Conservation (phyloP, 208 protist genomes). For the Trypanosoma conorhini region DNA sequence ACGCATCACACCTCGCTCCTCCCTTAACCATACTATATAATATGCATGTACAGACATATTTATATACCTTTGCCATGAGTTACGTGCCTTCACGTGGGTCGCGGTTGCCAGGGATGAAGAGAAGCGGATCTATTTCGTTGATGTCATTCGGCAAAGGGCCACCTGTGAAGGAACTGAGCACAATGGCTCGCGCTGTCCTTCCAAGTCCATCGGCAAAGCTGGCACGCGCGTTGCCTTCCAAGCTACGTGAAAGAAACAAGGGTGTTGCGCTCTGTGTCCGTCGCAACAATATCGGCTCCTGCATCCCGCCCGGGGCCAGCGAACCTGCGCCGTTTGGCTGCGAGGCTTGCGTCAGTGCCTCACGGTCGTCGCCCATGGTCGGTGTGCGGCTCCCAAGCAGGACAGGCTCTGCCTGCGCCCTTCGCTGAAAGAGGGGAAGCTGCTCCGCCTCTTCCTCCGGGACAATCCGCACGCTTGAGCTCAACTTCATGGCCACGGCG, state of each 20-base stretch:
- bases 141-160: conserved; percentile 1
- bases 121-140: conserved; percentile 17
- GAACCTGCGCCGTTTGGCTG: conserved; percentile 22
- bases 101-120: conserved; percentile 6
- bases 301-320: neutral
- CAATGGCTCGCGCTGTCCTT: conserved; percentile 11
- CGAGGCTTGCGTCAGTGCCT: conserved; percentile 23
- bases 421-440: conserved; percentile 27
- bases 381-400: neutral
- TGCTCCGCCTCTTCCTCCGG: conserved; percentile 48
- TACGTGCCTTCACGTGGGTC: conserved; percentile 1
- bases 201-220: conserved; percentile 5
- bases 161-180: conserved; percentile 3
- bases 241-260: conserved; percentile 9
- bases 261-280: neutral
- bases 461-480: conserved; percentile 76
- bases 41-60: neutral
- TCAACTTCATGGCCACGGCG: conserved; percentile 81
- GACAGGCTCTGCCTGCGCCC: neutral
- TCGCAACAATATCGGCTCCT: conserved; percentile 6
- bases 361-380: conserved; percentile 14
- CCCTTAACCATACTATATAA: neutral
- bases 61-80: neutral
- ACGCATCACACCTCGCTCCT: conserved; percentile 16
- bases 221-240: conserved; percentile 2